These are phyloP conservation scores for Fusarium falciforme DNA, from an alignment of 2,329 filamentous ascomycete genomes.

Conservation along the genomic window DNA sequence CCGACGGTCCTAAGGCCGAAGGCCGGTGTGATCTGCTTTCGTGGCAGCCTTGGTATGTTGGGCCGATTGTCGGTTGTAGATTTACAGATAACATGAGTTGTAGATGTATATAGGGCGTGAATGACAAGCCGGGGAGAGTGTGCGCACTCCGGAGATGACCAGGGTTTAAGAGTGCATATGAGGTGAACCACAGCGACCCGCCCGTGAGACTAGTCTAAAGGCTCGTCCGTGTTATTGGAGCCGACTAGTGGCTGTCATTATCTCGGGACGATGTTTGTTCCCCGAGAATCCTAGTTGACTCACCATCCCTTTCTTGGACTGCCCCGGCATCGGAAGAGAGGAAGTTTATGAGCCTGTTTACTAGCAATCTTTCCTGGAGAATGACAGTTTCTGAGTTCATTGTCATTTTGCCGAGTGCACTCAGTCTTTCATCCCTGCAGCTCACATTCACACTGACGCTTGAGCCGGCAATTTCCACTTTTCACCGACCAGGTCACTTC, in stretches of 20 bases:
- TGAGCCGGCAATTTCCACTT: neutral
- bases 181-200: neutral
- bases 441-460: neutral
- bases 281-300: neutral
- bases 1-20: neutral
- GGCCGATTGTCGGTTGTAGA: neutral
- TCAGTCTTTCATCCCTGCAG: neutral
- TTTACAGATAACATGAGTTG: neutral
- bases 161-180: neutral
- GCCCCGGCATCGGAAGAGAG: neutral
- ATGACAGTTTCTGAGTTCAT: neutral
- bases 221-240: neutral
- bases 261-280: neutral
- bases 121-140: neutral
- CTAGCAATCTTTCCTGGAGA: neutral
- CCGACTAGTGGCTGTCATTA: neutral
- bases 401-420: neutral
- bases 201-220: neutral
- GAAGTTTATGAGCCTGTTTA: neutral
- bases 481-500: neutral
- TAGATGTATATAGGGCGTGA: neutral
- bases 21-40: neutral
- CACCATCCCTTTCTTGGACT: neutral
- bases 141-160: neutral
- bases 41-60: neutral